phyloP scores from a whole-genome alignment of 331 rosid genomes.

The Arachis monticola region DNA sequence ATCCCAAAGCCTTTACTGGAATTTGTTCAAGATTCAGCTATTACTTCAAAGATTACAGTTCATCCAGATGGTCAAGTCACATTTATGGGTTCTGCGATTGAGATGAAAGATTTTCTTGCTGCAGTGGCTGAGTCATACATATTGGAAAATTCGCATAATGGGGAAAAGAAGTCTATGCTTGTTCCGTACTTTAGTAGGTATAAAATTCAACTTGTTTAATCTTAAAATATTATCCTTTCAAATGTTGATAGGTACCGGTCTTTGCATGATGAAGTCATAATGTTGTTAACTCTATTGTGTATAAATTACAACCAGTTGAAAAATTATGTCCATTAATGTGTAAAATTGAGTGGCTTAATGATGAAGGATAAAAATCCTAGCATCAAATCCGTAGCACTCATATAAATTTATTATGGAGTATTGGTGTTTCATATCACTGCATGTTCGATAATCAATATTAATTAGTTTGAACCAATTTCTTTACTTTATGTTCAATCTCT shows the following conservation, averaged over 20 bases:
- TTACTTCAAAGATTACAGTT: conserved; percentile 61
- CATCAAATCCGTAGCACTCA: neutral
- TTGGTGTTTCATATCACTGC: neutral
- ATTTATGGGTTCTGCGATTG: conserved; percentile 61
- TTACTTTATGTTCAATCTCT: neutral
- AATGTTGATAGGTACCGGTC: neutral
- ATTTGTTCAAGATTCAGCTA: conserved; percentile 62
- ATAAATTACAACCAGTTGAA: neutral
- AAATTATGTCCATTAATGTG: neutral
- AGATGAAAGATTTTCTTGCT: conserved; percentile 81
- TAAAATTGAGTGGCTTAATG: neutral
- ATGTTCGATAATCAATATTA: neutral
- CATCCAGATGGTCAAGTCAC: conserved; percentile 77
- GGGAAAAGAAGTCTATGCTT: conserved; percentile 58
- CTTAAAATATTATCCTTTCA: neutral
- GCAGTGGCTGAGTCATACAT: conserved; percentile 70
- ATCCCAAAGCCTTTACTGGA: conserved; percentile 63
- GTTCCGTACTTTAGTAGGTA: conserved; percentile 85
- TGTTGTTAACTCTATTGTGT: neutral
- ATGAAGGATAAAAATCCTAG: neutral
- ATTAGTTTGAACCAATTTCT: conserved; percentile 15
- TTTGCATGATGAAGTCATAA: neutral
- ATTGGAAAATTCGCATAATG: conserved; percentile 42
- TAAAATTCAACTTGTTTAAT: conserved; percentile 22
- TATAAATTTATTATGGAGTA: too few relatives aligned